Evolutionary conservation across 495 filamentous ascomycete genomes (phyloP).

Genomic region (Penicillium daleae): DNA sequence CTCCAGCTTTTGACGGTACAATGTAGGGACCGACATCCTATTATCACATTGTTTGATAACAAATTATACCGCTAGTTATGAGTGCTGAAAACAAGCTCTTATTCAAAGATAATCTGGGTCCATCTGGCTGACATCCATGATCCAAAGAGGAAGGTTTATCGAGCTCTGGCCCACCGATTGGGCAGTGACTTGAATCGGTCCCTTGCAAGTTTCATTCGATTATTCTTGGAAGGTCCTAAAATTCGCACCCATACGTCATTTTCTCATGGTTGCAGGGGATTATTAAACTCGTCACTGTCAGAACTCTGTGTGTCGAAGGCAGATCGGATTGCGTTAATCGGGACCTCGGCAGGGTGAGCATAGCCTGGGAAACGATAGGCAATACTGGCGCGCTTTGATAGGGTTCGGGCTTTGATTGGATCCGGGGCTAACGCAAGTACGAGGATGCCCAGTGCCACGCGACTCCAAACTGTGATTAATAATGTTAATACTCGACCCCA

Average conservation of each 20-base stretch:
- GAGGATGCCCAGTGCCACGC: background rate
- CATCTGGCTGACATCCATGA: too few species aligned
- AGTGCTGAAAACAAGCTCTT: too few species aligned
- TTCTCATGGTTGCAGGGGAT: background rate
- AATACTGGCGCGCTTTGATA: background rate
- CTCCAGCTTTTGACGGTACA: background rate
- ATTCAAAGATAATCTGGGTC: too few species aligned
- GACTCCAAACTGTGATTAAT: background rate
- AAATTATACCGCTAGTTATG: background rate
- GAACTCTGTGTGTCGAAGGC: background rate
- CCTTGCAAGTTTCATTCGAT: too few species aligned
- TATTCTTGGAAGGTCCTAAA: background rate
- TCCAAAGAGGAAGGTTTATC: too few species aligned
- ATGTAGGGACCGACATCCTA: background rate
- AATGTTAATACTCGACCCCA: background rate
- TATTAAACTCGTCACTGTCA: background rate
- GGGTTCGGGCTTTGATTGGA: too few species aligned
- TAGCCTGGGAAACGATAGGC: background rate
- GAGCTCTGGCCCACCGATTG: too few species aligned
- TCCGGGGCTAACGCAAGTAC: background rate
- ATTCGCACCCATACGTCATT: background rate
- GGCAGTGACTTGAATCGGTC: too few species aligned
- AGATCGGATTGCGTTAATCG: background rate
- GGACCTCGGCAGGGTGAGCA: background rate
- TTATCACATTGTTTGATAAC: background rate